Evolutionary conservation across 2,329 filamentous ascomycete species (phyloP).

Genomic region (Epichloe festucae): DNA sequence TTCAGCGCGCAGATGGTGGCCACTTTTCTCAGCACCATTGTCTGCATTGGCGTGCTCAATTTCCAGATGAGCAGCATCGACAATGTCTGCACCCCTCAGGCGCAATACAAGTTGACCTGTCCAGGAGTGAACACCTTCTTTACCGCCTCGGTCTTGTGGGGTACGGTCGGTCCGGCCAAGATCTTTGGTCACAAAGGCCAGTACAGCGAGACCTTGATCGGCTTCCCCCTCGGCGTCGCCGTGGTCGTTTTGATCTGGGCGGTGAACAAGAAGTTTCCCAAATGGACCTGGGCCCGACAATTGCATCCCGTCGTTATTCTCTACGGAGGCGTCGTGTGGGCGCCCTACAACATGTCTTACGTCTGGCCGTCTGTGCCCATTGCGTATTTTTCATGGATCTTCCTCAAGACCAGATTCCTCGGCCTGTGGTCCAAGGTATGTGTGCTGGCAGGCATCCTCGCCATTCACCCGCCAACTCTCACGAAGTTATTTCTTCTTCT

Average conservation of each 20-base stretch:
- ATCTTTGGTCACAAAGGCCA: slow-evolving; percentile 35
- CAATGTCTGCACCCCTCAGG: slow-evolving; percentile 34
- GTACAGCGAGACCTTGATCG: slow-evolving; percentile 34
- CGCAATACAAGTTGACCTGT: slow-evolving; percentile 36
- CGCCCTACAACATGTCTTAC: slow-evolving; percentile 39
- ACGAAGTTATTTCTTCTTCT: too few relatives aligned
- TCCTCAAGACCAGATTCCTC: slow-evolving; percentile 33
- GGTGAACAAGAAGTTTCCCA: slow-evolving; percentile 27
- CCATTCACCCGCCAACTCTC: fast-evolving
- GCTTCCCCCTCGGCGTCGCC: slow-evolving; percentile 36
- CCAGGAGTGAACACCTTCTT: slow-evolving; percentile 43
- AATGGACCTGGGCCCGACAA: slow-evolving; percentile 27
- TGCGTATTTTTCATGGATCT: slow-evolving; percentile 39
- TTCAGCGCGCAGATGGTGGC: slow-evolving; percentile 47
- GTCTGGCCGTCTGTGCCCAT: slow-evolving; percentile 38
- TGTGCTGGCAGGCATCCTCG: neutral
- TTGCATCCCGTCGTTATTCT: slow-evolving; percentile 36
- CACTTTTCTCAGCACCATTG: slow-evolving; percentile 39
- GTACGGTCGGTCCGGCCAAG: slow-evolving; percentile 36
- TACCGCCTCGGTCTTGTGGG: slow-evolving; percentile 42
- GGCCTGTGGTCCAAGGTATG: slow-evolving; percentile 39
- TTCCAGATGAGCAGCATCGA: slow-evolving; percentile 37
- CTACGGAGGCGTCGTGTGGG: slow-evolving; percentile 32
- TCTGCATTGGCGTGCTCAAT: slow-evolving; percentile 35
- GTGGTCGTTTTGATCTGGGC: slow-evolving; percentile 30